Percentiles rank a stretch among this genome's conserved stretches.
Conservation (phyloP, 345 rosid genomes). For the Camelina hispida region DNA sequence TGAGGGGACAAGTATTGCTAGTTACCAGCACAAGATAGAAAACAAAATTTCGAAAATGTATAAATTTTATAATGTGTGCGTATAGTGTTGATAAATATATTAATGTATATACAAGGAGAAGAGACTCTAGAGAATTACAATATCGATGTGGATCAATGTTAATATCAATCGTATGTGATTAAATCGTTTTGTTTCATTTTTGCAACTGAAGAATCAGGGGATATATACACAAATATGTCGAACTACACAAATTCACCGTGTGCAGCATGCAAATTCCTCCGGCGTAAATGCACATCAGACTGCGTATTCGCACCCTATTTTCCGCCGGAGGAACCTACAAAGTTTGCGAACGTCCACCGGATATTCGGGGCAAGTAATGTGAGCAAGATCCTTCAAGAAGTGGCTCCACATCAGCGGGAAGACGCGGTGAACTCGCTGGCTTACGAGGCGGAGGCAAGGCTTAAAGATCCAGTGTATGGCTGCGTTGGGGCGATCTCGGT, state of each 20-base stretch:
- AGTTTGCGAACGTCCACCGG: constrained; percentile 70
- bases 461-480: constrained; percentile 72
- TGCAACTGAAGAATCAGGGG: constrained; percentile 9
- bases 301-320: constrained; percentile 73
- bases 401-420: constrained; percentile 62
- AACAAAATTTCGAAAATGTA: background rate
- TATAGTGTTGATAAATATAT: background rate
- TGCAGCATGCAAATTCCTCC: constrained; percentile 74
- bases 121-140: background rate
- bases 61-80: background rate
- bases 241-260: constrained; percentile 72
- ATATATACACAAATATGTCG: constrained; percentile 15
- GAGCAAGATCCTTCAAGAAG: constrained; percentile 68
- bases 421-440: constrained; percentile 72
- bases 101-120: background rate
- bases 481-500: constrained; percentile 74
- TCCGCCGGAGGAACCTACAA: constrained; percentile 74
- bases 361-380: constrained; percentile 79
- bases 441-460: constrained; percentile 73
- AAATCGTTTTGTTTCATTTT: background rate
- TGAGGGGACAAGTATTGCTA: background rate
- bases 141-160: background rate
- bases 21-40: constrained; percentile 1
- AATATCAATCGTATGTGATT: background rate
- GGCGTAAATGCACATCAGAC: constrained; percentile 61